These are phyloP conservation scores for Uronychia binucleata DNA, from an alignment of 73 alveolate genomes.

Conservation along the genomic window DNA sequence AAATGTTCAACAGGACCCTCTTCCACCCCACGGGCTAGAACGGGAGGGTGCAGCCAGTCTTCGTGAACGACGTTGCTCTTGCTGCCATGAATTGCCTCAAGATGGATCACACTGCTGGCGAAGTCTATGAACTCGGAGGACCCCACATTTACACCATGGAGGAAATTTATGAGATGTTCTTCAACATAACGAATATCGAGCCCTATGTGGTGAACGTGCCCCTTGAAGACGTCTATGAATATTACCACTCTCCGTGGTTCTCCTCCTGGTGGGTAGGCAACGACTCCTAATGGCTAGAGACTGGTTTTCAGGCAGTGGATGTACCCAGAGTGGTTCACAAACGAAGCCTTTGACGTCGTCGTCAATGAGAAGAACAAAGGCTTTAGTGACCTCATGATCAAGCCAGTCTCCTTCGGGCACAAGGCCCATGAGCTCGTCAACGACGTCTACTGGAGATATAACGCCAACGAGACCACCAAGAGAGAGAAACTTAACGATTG, in stretches of 20 bases:
- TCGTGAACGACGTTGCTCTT: slow-evolving; percentile 53
- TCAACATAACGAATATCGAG: slow-evolving; percentile 25
- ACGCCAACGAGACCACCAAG: slow-evolving; percentile 27
- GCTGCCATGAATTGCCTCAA: slow-evolving; percentile 54
- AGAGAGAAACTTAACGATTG: slow-evolving; percentile 42
- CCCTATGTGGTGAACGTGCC: slow-evolving; percentile 49
- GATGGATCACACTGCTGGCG: slow-evolving; percentile 67
- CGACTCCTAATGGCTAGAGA: slow-evolving; percentile 40
- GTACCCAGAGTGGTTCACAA: slow-evolving; percentile 55
- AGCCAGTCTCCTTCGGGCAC: slow-evolving; percentile 58
- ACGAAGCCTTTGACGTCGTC: slow-evolving; percentile 38
- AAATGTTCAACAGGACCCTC: slow-evolving; percentile 62
- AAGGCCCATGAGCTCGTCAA: slow-evolving; percentile 40
- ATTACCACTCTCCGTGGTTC: slow-evolving; percentile 45
- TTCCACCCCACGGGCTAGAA: slow-evolving; percentile 42
- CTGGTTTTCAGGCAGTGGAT: slow-evolving; percentile 41
- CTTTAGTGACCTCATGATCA: slow-evolving; percentile 46
- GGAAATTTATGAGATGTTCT: slow-evolving; percentile 49
- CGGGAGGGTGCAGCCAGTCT: slow-evolving; percentile 48
- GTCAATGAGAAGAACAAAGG: slow-evolving; percentile 29
- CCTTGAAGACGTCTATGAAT: slow-evolving; percentile 47
- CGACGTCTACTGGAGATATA: slow-evolving; percentile 47
- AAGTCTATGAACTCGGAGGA: slow-evolving; percentile 62
- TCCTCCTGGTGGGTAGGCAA: slow-evolving; percentile 22
- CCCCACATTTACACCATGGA: slow-evolving; percentile 50